Evolutionary conservation across 257 asterid species (phyloP).

Genomic region (Fraxinus anomala): DNA sequence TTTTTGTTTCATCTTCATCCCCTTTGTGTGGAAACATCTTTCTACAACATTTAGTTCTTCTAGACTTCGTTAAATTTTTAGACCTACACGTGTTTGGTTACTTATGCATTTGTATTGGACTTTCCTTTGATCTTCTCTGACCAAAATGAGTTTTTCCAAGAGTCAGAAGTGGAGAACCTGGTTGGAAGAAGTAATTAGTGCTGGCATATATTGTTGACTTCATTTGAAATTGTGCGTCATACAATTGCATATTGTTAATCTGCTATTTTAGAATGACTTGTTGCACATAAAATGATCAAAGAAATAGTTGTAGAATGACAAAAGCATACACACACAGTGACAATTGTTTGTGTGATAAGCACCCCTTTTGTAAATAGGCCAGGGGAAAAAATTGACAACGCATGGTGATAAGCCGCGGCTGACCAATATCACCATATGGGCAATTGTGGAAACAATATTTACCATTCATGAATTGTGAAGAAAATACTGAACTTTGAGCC

Average conservation of each 20-base stretch:
- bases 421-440: too few relatives aligned
- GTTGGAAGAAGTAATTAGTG: too few relatives aligned
- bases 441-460: too few relatives aligned
- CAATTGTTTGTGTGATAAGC: background rate
- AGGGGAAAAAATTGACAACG: too few relatives aligned
- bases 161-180: background rate
- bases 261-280: background rate
- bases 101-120: background rate
- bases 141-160: background rate
- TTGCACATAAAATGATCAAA: background rate
- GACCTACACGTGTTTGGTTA: background rate
- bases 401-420: too few relatives aligned
- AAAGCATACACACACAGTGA: background rate
- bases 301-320: conserved; percentile 1
- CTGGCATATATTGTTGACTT: background rate
- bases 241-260: background rate
- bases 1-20: too few relatives aligned
- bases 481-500: too few relatives aligned
- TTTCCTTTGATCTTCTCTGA: background rate
- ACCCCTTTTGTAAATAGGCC: background rate
- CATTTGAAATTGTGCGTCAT: background rate
- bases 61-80: too few relatives aligned
- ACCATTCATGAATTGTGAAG: too few relatives aligned
- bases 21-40: too few relatives aligned
- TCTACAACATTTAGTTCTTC: background rate